Evolutionary conservation across 2,329 filamentous ascomycete genomes (phyloP).

Genomic region (Ophiostoma montium): DNA sequence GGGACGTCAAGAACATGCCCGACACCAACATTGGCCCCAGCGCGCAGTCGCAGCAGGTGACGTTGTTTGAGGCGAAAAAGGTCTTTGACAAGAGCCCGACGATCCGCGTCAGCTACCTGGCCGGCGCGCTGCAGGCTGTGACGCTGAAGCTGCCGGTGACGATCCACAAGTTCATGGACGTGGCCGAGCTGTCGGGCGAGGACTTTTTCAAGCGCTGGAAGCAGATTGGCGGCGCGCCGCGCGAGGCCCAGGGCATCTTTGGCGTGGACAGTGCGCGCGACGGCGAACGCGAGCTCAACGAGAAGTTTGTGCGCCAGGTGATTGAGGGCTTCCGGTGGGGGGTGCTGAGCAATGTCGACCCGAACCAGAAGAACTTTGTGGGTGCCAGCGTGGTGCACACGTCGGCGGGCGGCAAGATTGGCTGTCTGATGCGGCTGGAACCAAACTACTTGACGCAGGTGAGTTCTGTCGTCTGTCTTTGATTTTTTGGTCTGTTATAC

Average conservation of each 20-base stretch:
- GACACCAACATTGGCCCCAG: conserved; percentile 65
- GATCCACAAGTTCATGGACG: conserved; percentile 94
- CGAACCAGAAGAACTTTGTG: conserved; percentile 86
- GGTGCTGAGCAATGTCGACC: conserved; percentile 71
- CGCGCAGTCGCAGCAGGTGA: conserved; percentile 77
- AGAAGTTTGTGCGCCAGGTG: conserved; percentile 54
- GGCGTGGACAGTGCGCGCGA: conserved; percentile 40
- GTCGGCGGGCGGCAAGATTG: conserved; percentile 75
- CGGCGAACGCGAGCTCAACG: conserved; percentile 47
- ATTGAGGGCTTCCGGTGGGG: conserved; percentile 86
- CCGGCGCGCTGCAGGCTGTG: conserved; percentile 80
- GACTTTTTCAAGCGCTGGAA: conserved; percentile 99
- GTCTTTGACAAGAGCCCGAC: conserved; percentile 78
- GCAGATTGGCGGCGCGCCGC: conserved; percentile 79
- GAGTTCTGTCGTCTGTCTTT: too few species aligned
- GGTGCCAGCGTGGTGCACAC: conserved; percentile 79
- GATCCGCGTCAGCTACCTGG: conserved; percentile 85
- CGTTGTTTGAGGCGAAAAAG: conserved; percentile 80
- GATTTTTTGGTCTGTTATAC: too few species aligned
- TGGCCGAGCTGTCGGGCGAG: conserved; percentile 69
- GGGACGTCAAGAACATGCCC: conserved; percentile 78
- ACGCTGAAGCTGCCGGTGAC: conserved; percentile 81
- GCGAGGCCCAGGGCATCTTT: conserved; percentile 84
- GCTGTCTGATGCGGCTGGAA: conserved; percentile 83
- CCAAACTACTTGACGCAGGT: conserved; percentile 64